Percentiles rank a stretch among this genome's conserved stretches.
Conservation (phyloP, 805 yeast genomes). For the Kodamaea laetipori region DNA sequence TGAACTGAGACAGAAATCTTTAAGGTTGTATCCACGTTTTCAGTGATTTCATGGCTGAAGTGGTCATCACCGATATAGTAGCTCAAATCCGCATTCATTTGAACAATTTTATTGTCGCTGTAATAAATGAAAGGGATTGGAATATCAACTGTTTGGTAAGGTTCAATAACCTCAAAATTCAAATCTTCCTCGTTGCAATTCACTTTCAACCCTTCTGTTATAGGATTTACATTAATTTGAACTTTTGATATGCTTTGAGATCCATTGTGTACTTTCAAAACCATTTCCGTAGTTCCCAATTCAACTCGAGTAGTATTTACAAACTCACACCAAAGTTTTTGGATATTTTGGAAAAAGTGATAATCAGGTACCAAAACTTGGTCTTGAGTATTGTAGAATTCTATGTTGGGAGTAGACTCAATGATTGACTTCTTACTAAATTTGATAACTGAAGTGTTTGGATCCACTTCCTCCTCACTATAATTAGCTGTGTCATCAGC, state of each 20-base stretch:
- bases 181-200: neutral
- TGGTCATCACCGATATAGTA: constrained; percentile 23
- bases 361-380: constrained; percentile 4
- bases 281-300: constrained; percentile 30
- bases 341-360: constrained; percentile 19
- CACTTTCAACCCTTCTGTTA: constrained; percentile 11
- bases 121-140: constrained; percentile 34
- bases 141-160: constrained; percentile 21
- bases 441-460: constrained; percentile 13
- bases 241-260: constrained; percentile 33
- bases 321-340: constrained; percentile 32
- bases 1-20: constrained; percentile 76
- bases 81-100: constrained; percentile 21
- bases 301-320: constrained; percentile 26
- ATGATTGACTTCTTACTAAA: constrained; percentile 2
- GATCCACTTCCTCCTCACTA: constrained; percentile 3
- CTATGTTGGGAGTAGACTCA: neutral
- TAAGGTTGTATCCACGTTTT: constrained; percentile 54
- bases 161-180: neutral
- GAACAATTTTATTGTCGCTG: constrained; percentile 30
- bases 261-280: constrained; percentile 31
- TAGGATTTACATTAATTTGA: constrained; percentile 20
- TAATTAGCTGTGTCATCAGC: constrained; percentile 5
- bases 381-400: neutral
- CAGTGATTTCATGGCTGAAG: constrained; percentile 25